phyloP scores from a whole-genome alignment of 75 land plant species.

The Cupressus sempervirens region DNA sequence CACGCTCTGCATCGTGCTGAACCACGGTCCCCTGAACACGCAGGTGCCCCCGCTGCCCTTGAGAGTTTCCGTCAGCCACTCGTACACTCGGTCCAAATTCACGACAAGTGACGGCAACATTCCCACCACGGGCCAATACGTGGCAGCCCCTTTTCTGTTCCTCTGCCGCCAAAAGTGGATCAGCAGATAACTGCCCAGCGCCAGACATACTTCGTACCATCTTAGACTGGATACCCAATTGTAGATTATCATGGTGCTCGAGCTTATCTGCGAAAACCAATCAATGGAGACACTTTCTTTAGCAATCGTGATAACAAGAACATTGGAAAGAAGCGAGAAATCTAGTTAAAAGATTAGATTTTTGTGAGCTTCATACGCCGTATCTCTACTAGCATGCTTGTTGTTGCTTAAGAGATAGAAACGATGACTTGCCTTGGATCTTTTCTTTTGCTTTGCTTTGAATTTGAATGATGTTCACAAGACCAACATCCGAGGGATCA shows the following conservation, averaged over 20 bases:
- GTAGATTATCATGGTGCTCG: not conserved
- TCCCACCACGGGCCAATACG: constrained; percentile 12
- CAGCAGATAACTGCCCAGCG: not conserved
- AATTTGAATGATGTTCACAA: too few species aligned
- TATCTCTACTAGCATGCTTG: too few species aligned
- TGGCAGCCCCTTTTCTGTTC: not conserved
- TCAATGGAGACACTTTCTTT: too few species aligned
- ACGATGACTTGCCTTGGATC: too few species aligned
- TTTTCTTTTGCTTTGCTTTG: too few species aligned
- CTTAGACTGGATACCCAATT: not conserved
- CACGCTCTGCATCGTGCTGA: not conserved
- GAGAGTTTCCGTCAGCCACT: constrained; percentile 7
- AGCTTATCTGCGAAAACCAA: not conserved
- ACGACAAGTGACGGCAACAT: constrained; percentile 19
- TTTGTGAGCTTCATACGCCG: too few species aligned
- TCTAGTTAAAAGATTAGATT: too few species aligned
- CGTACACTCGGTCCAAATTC: not conserved
- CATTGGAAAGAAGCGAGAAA: too few species aligned
- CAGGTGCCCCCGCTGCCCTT: not conserved
- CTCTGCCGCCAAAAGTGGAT: not conserved
- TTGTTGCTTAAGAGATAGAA: too few species aligned
- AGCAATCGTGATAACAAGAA: too few species aligned
- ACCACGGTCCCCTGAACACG: constrained; percentile 1
- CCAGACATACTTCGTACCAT: not conserved
- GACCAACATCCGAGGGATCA: too few species aligned